These are phyloP conservation scores for Albatrellus ellisii DNA, from an alignment of 768 basidiomycete species.

Conservation along the genomic window DNA sequence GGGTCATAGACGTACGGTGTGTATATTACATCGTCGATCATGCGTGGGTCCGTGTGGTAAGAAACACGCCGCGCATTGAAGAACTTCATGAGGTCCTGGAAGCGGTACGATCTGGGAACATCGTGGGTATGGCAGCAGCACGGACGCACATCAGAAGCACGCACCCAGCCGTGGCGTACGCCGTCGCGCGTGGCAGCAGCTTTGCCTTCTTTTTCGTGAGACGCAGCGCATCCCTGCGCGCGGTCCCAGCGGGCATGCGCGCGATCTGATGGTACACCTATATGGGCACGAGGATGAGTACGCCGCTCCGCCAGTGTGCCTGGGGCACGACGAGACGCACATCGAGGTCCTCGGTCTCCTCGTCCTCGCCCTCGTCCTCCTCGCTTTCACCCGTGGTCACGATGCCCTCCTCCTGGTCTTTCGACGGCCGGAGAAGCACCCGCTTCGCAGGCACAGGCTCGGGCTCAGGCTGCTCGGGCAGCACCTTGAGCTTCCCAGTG, in stretches of 20 bases:
- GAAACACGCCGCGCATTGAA: constrained; percentile 72
- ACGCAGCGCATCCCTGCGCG: constrained; percentile 77
- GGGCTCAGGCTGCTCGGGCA: constrained; percentile 72
- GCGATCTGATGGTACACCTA: constrained; percentile 93
- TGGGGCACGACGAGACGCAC: constrained; percentile 21
- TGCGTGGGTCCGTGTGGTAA: constrained; percentile 76
- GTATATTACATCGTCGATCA: constrained; percentile 90
- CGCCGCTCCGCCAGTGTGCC: background rate
- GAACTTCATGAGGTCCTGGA: constrained; percentile 80
- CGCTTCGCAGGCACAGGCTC: constrained; percentile 14
- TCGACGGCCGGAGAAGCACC: constrained; percentile 13
- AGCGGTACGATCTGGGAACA: constrained; percentile 64
- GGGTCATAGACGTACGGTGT: constrained; percentile 81
- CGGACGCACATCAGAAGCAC: constrained; percentile 12
- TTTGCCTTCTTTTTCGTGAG: constrained; percentile 94
- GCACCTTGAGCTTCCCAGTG: constrained; percentile 76
- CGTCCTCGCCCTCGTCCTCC: constrained; percentile 50
- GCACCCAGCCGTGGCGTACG: constrained; percentile 88
- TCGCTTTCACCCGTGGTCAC: constrained; percentile 22
- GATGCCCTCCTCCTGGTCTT: constrained; percentile 18
- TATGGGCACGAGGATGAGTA: background rate
- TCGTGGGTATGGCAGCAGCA: background rate
- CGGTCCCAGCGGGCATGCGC: constrained; percentile 88
- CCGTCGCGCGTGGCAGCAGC: constrained; percentile 84
- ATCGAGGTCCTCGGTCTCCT: constrained; percentile 48